A percentile compares a stretch with the other conserved stretches of the same genome.
These are phyloP conservation scores for Scytalidium lignicola DNA, from an alignment of 2,329 filamentous ascomycete species.

Conservation along the genomic window DNA sequence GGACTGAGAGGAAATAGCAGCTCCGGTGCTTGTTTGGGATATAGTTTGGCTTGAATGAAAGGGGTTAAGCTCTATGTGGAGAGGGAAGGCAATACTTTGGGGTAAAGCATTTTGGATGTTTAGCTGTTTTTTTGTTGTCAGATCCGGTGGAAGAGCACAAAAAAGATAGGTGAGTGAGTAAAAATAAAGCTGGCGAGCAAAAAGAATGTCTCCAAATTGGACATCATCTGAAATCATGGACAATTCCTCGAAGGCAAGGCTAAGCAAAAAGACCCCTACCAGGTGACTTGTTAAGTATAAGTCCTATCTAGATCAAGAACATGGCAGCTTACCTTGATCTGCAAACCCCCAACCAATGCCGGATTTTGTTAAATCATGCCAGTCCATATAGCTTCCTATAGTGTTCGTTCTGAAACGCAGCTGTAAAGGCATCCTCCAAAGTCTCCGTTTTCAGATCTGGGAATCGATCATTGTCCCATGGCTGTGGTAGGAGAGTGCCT, in stretches of 20 bases:
- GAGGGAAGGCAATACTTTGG: constrained; percentile 17
- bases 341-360: too few relatives aligned
- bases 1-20: too few relatives aligned
- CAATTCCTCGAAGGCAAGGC: too few relatives aligned
- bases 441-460: neutral
- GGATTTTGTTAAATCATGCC: neutral
- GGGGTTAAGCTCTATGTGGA: constrained; percentile 9
- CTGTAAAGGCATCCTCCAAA: neutral
- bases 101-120: constrained; percentile 49
- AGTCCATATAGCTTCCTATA: neutral
- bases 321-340: too few relatives aligned
- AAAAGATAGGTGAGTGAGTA: too few relatives aligned
- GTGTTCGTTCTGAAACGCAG: neutral
- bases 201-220: too few relatives aligned
- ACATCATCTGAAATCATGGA: too few relatives aligned
- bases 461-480: neutral
- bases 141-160: constrained; percentile 51
- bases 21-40: constrained; percentile 7
- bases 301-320: too few relatives aligned
- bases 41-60: neutral
- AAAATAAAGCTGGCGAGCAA: too few relatives aligned
- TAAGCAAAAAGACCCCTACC: too few relatives aligned
- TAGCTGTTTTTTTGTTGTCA: constrained; percentile 49
- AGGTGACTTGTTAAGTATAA: too few relatives aligned
- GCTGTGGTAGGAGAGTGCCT: neutral